These are phyloP conservation scores for Suhomyces maxii DNA, from an alignment of 1,139 yeast species.

Conservation along the genomic window DNA sequence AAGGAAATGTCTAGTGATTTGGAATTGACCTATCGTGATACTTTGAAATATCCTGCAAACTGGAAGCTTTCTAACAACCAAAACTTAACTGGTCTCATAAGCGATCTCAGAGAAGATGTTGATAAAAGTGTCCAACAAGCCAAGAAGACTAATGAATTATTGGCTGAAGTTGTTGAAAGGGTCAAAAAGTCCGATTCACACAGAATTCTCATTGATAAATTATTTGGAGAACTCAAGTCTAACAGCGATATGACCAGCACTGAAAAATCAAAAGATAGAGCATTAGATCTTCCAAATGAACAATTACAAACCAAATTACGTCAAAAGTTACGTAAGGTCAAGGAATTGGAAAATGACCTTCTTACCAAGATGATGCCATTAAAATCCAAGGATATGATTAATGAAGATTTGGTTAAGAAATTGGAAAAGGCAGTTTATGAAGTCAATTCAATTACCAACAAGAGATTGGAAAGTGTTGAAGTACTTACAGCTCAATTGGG, in stretches of 20 bases:
- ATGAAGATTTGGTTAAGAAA: conserved; percentile 13
- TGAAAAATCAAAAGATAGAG: conserved; percentile 10
- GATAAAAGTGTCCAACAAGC: background rate
- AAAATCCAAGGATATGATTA: conserved; percentile 14
- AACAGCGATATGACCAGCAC: conserved; percentile 6
- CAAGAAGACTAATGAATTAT: background rate
- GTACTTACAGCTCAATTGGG: background rate
- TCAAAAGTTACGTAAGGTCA: conserved; percentile 15
- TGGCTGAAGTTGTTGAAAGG: conserved; percentile 8
- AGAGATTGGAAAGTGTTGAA: background rate
- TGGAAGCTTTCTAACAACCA: conserved; percentile 13
- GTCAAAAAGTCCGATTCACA: conserved; percentile 11
- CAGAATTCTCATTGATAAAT: conserved; percentile 14
- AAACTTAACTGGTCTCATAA: conserved; percentile 9
- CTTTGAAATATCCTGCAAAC: conserved; percentile 9
- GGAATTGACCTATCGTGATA: conserved; percentile 3
- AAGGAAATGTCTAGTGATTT: conserved; percentile 7
- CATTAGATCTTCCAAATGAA: conserved; percentile 20
- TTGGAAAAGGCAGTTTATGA: conserved; percentile 18
- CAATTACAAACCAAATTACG: conserved; percentile 14
- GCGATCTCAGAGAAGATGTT: conserved; percentile 6
- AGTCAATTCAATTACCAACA: conserved; percentile 1
- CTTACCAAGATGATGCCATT: conserved; percentile 19
- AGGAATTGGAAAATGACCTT: conserved; percentile 14
- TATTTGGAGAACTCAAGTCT: conserved; percentile 16